A percentile compares a stretch with the other conserved stretches of the same genome.
Evolutionary conservation across 179 eudicot species (phyloP).

Genomic region (Sideroxylon spinosum): DNA sequence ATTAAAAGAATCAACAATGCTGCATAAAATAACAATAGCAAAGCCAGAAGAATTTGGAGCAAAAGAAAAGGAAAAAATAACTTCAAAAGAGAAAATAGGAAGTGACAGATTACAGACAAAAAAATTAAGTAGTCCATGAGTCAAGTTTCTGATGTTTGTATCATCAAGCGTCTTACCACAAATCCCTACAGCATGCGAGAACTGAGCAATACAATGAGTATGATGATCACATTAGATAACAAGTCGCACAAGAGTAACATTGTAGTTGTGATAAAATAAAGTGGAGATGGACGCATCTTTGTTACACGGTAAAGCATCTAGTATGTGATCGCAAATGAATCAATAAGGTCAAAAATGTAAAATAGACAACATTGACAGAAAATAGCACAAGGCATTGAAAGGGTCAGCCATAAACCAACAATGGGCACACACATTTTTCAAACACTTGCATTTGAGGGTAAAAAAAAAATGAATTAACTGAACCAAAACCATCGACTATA

Average conservation of each 20-base stretch:
- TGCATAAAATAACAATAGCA: not conserved
- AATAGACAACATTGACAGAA: not conserved
- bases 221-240: not conserved
- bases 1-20: too few species aligned
- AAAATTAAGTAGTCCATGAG: not conserved
- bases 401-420: not conserved
- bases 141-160: not conserved
- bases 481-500: too few species aligned
- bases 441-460: not conserved
- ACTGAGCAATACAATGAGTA: not conserved
- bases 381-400: too few species aligned
- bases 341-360: not conserved
- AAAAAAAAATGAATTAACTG: not conserved
- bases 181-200: not conserved
- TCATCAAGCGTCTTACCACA: not conserved
- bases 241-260: not conserved
- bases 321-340: not conserved
- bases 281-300: not conserved
- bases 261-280: not conserved
- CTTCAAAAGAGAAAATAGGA: too few species aligned
- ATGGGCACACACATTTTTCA: too few species aligned
- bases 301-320: not conserved
- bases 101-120: not conserved
- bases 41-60: too few species aligned
- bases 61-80: too few species aligned